Base-by-base conservation (phyloP, 805 yeast genomes). In the Schwanniomyces occidentalis region DNA sequence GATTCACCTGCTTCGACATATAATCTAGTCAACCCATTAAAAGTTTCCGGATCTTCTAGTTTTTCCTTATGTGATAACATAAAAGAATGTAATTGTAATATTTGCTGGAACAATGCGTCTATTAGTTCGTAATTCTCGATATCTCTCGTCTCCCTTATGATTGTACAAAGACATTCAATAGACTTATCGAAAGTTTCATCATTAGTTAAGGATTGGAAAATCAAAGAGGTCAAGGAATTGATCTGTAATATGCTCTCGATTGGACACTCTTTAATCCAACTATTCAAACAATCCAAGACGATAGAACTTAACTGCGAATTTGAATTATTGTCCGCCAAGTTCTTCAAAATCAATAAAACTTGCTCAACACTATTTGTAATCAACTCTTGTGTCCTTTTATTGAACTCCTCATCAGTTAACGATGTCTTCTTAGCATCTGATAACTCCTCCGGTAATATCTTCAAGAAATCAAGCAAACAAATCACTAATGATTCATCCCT, bases 1-100 rank as follows among this genome's bases (percentile, higher is more conserved):
- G 95, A 76, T 61, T 89, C 97, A 37, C 95, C 96, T 2, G 97
- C 95, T 48, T 89, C 95, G 5, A 89, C 85, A 56, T 85, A 86
- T 27, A 93, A 57, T 50, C 93, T 73, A 0, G 95, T 77, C 34
- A 85, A 64, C 9, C 85, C 79, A 37, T 81, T 82, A 51, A 85
- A 74, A 24, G 73, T 70, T 22, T 84, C 93, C 1, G 76, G 70
- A 47, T 82, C 91, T 37, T 76, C 80, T 20, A 61, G 63, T 34
- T 71, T 73, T 13, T 66, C 60, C 8, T 46, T 34, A 24, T 47
- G 38, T 6, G 54, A 27, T 18, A 37, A 45, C 40, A 82, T 51
- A 27, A 71, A 65, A 3, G 76, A 73, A 52, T 79, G 75, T 32
- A 90, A 64, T 30, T 71, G 71, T 38, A 90, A 62, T 24, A 93